Evolutionary conservation across 2,329 filamentous ascomycete species (phyloP).

Genomic region (Penicillium sp.): DNA sequence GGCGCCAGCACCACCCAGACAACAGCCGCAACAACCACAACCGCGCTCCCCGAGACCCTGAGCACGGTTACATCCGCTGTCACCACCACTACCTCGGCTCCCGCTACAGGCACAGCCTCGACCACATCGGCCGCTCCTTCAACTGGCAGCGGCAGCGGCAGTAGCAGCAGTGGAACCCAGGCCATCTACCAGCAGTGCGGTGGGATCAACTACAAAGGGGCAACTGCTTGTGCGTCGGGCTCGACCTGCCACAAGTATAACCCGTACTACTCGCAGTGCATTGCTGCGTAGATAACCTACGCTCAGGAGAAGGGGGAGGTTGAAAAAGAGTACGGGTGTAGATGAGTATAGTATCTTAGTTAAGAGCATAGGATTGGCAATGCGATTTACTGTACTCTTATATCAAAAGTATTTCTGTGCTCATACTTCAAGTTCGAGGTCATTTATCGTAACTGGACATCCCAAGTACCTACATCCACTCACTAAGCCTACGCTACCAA

Average conservation of each 20-base stretch:
- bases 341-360: too few species aligned
- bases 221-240: conserved; percentile 47
- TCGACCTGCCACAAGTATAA: conserved; percentile 47
- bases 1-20: neutral
- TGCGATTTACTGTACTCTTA: too few species aligned
- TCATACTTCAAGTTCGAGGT: too few species aligned
- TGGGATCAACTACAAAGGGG: conserved; percentile 48
- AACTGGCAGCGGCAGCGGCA: neutral
- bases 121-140: neutral
- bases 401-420: too few species aligned
- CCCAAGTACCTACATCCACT: too few species aligned
- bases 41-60: neutral
- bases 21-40: neutral
- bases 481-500: too few species aligned
- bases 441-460: too few species aligned
- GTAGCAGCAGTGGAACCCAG: neutral
- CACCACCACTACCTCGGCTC: neutral
- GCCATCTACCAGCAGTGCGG: conserved; percentile 51
- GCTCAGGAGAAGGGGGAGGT: too few species aligned
- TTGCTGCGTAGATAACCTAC: conserved; percentile 19
- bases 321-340: too few species aligned
- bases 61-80: neutral
- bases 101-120: neutral
- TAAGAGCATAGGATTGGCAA: too few species aligned
- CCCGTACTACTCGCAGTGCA: conserved; percentile 55